Evolutionary conservation across 805 yeast species (phyloP), one percentile per base, ranked within the genome.

Genomic region (Wickerhamiella slavikovae): DNA sequence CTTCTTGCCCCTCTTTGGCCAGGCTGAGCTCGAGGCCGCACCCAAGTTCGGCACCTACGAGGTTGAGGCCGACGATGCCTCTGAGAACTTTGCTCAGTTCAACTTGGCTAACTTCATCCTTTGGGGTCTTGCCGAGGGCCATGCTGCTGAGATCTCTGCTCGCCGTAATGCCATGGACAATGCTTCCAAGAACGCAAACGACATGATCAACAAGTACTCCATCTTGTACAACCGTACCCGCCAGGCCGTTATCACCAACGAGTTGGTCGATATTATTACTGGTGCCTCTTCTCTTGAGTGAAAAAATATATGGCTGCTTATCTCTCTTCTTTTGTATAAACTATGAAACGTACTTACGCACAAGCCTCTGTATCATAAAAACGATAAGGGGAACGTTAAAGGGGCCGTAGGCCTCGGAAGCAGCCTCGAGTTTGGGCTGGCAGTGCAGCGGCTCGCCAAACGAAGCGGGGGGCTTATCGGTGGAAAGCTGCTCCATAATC

Each of bases 161-260:
- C 83, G 98, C 73, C 83, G 98, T 72, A 85, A 80, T 56, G 96
- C 98, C 45, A 85, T 85, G 98, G 98, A 85, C 63, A 89, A 89
- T 54, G 98, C 98, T 39, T 82, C 95, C 45, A 85, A 89, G 89
- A 85, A 85, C 56, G 98, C 98, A 40, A 93, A 93, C 63, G 98
- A 89, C 50, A 89, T 89, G 96, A 89, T 89, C 55, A 71, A 68
- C 63, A 75, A 69, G 54, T 85, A 78, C 76, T 76, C 96, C 45
- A 89, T 89, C 58, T 72, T 89, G 61, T 89, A 89, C 66, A 89
- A 89, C 83, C 85, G 98, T 71, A 76, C 95, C 52, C 80, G 95
- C 68, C 98, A 89, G 70, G 94, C 95, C 45, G 94, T 83, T 54
- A 85, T 85, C 53, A 83, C 96, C 61, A 89, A 89, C 71, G 98